phyloP scores from a whole-genome alignment of 768 basidiomycete genomes.

The Hericium erinaceus region DNA sequence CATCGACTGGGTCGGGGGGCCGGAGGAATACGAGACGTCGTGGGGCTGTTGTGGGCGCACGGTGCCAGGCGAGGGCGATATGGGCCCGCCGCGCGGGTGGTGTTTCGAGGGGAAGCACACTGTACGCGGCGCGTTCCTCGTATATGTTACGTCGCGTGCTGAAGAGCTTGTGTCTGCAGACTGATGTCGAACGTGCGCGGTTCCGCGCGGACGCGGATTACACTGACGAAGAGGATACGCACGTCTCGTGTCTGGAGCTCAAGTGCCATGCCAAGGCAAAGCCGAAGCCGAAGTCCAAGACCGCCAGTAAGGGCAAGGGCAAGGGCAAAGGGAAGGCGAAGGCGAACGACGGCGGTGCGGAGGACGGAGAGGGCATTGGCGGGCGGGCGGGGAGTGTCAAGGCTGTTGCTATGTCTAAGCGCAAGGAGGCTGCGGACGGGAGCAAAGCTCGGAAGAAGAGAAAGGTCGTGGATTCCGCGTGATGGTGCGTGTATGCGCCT shows the following conservation, averaged over 20 bases:
- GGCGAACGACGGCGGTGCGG: constrained; percentile 10
- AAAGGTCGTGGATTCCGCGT: background rate
- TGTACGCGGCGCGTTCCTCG: constrained; percentile 23
- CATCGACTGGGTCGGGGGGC: constrained; percentile 49
- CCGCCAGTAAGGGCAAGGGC: constrained; percentile 3
- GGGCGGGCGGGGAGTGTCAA: background rate
- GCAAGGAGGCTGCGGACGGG: background rate
- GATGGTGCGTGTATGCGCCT: background rate
- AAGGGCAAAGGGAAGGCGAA: constrained; percentile 11
- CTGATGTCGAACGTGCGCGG: constrained; percentile 63
- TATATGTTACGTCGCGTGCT: background rate
- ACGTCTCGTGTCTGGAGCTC: constrained; percentile 46
- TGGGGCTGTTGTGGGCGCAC: constrained; percentile 70
- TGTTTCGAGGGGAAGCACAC: constrained; percentile 81
- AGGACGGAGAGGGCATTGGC: constrained; percentile 2
- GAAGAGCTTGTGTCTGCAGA: constrained; percentile 29
- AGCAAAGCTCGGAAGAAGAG: background rate
- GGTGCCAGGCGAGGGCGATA: constrained; percentile 68
- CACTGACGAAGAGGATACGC: constrained; percentile 55
- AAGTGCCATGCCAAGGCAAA: constrained; percentile 41
- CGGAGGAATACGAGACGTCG: constrained; percentile 39
- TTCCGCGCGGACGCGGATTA: constrained; percentile 60
- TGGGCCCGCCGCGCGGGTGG: constrained; percentile 81
- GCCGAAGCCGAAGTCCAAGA: constrained; percentile 14
- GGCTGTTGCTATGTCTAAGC: background rate